Percentiles rank a stretch among this genome's conserved stretches.
Conservation (phyloP, 345 rosid genomes). For the Moricandia arvensis region DNA sequence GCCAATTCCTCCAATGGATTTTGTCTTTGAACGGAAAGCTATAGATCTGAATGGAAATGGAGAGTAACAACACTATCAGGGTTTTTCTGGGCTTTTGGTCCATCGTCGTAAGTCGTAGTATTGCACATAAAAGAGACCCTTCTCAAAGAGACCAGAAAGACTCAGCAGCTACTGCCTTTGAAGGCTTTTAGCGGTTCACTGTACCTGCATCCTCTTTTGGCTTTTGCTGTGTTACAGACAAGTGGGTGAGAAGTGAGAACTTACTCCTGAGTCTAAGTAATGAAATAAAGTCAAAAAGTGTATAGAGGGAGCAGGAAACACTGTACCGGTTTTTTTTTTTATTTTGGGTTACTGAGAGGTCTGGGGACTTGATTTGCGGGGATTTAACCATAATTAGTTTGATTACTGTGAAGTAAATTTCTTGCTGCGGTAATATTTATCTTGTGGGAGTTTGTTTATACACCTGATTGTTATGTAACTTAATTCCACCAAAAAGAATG, state of each 20-base stretch:
- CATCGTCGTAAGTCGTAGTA: constrained; percentile 32
- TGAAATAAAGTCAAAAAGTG: constrained; percentile 26
- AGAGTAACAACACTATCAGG: constrained; percentile 29
- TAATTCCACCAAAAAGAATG: not conserved
- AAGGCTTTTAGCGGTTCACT: constrained; percentile 22
- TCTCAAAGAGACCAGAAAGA: no score
- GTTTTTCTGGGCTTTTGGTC: constrained; percentile 36
- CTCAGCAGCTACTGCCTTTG: constrained; percentile 19
- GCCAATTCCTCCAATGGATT: constrained; percentile 23
- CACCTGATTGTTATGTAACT: not conserved
- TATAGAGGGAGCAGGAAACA: constrained; percentile 23
- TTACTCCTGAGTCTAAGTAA: constrained; percentile 23
- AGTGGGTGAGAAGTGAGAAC: constrained; percentile 31
- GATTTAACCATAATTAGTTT: constrained; percentile 33
- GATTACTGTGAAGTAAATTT: constrained; percentile 8
- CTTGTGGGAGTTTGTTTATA: no score
- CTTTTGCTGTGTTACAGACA: constrained; percentile 30
- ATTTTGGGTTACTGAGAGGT: constrained; percentile 29
- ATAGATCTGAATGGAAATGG: constrained; percentile 33
- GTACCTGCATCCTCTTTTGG: constrained; percentile 38
- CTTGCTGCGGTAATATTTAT: no score
- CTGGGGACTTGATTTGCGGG: constrained; percentile 25
- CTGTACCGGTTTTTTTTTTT: constrained; percentile 24
- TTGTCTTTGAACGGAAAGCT: constrained; percentile 26
- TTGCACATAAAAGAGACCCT: constrained; percentile 35